These are phyloP conservation scores for Linnemannia elongata DNA, from an alignment of 192 early-diverging fungal genomes.

Conservation along the genomic window DNA sequence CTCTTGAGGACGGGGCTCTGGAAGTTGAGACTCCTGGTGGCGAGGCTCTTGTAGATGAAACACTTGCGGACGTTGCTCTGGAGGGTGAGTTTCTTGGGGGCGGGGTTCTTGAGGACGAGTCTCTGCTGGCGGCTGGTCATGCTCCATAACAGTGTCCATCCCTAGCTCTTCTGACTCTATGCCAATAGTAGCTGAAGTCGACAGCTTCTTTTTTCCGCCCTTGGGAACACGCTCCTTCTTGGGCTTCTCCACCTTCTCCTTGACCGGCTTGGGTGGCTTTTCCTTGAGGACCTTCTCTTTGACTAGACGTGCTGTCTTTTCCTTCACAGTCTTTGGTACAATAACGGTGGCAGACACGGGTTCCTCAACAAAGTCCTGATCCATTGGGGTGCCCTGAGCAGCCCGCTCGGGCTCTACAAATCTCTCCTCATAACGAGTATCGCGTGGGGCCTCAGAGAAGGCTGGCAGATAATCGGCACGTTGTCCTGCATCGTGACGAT, in stretches of 20 bases:
- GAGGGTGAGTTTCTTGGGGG: neutral
- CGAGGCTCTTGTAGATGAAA: neutral
- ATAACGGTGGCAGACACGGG: neutral
- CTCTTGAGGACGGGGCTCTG: neutral
- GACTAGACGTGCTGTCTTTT: constrained; percentile 3
- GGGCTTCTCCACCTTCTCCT: constrained; percentile 36
- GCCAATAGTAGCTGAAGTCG: neutral
- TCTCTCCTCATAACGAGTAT: neutral
- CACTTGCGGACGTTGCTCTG: neutral
- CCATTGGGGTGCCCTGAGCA: neutral
- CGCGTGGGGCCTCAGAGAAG: neutral
- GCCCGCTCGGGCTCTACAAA: neutral
- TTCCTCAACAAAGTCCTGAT: neutral
- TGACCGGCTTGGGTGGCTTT: constrained; percentile 21
- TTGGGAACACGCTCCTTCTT: constrained; percentile 44
- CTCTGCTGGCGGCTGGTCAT: neutral
- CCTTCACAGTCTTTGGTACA: constrained; percentile 8
- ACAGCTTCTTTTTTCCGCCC: constrained; percentile 32
- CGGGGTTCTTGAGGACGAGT: neutral
- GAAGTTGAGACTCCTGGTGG: neutral
- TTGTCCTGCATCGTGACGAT: neutral
- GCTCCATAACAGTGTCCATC: neutral
- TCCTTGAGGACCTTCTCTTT: constrained; percentile 43
- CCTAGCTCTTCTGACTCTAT: neutral
- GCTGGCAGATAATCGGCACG: neutral